Percentiles rank a stretch among this genome's conserved stretches.
Conservation (phyloP, 2,329 filamentous ascomycete species). For the Penicillium sp. region DNA sequence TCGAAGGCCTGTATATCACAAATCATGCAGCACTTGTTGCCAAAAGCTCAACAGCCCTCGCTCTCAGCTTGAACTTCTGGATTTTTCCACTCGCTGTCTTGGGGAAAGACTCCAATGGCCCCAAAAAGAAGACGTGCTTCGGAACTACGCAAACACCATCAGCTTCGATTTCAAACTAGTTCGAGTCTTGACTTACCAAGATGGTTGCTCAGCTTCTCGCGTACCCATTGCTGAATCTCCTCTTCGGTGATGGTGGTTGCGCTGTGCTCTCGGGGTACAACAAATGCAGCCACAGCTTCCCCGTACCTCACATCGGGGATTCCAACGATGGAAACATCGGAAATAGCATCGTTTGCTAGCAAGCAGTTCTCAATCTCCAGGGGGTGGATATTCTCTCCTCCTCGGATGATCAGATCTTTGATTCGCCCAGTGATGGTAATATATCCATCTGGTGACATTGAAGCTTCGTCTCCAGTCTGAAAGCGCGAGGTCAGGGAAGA, state of each 20-base stretch:
- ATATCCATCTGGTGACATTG: conserved; percentile 80
- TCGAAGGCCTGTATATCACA: not conserved
- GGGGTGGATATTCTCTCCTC: conserved; percentile 94
- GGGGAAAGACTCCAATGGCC: conserved; percentile 65
- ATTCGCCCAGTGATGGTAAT: conserved; percentile 86
- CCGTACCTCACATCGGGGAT: conserved; percentile 80
- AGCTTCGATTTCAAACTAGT: not conserved
- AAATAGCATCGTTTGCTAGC: conserved; percentile 68
- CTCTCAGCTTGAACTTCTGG: conserved; percentile 84
- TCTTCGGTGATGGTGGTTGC: conserved; percentile 52
- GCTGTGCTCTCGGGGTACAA: conserved; percentile 56
- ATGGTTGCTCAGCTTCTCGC: conserved; percentile 69
- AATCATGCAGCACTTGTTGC: conserved; percentile 26
- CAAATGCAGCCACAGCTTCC: conserved; percentile 82
- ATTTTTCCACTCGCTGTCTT: conserved; percentile 98
- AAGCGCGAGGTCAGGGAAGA: not conserved
- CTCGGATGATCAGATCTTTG: conserved; percentile 93
- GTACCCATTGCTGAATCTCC: conserved; percentile 71
- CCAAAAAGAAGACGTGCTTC: conserved; percentile 83
- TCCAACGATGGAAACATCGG: conserved; percentile 80
- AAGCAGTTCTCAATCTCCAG: conserved; percentile 89
- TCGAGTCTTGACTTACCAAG: conserved; percentile 49
- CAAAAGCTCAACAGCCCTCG: conserved; percentile 59
- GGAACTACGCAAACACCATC: conserved; percentile 56
- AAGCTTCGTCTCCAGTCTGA: conserved; percentile 87